Evolutionary conservation across 2,329 filamentous ascomycete genomes (phyloP), one percentile per base, ranked within the genome.

Genomic region (Aspergillus melleus): DNA sequence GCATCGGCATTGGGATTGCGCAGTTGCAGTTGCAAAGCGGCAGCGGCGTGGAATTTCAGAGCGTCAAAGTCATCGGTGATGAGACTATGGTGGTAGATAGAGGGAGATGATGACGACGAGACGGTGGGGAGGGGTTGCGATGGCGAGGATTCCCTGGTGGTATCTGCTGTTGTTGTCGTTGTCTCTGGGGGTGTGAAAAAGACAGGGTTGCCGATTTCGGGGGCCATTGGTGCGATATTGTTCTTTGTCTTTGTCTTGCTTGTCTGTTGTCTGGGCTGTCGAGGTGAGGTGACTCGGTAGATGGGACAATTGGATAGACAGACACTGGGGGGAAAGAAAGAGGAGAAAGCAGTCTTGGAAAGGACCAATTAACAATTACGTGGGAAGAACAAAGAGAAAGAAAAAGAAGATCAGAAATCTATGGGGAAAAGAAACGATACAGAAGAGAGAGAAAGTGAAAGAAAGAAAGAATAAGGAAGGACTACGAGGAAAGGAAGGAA

Each of bases 1-100:
- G 5, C 30, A 32, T 32, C 1, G 30, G 24, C 24, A 29, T 29
- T 29, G 26, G 26, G 11, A 36, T 10, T 36, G 32, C 11, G 32
- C 32, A 16, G 32, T 39, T 69, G 62, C 2, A 76, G 54, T 61
- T 76, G 74, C 12, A 69, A 57, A 12, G 74, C 70, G 10, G 74
- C 71, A 2, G 74, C 73, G 9, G 72, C 74, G 55, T 72, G 61
- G 57, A 76, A 76, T 54, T 71, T 70, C 39, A 75, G 66, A 12
- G 70, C 67, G 32, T 74, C 70, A n/a, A 66, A 70, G 52, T 75
- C 68, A 10, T 66, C 61, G n/a, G 72, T 74, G 11, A 76, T 59
- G 20, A 72, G 66, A 26, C 66, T 69, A 49, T 75, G 72, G 58
- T 74, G 68, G 54, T 69, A 60, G 20, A 76, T 67, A 6, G 44